Base-by-base conservation (phyloP, 768 basidiomycete species). In the Nidularia sp. region DNA sequence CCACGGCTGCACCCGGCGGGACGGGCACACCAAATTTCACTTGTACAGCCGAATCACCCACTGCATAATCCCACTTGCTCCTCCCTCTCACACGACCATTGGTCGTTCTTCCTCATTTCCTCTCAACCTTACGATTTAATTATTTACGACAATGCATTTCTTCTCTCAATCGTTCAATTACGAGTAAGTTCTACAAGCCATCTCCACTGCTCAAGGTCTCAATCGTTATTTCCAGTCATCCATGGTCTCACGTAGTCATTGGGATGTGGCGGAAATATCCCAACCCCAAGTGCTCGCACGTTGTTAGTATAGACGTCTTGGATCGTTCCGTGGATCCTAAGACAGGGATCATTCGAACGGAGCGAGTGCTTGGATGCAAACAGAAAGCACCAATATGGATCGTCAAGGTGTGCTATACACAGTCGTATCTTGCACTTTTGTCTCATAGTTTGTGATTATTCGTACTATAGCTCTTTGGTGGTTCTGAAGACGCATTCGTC, bases 211-310 rank as follows among this genome's bases (percentile, higher is more conserved):
- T 52, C 47, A 60, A 42, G 44, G 43, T 52, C 45, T 31, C 58
- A 48, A 53, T 52, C 60, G 43, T 58, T 55, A 41, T 4, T 43
- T 44, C 49, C 59, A 97, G 93, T 55, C 91, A 93, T 64, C 80
- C 92, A 41, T 95, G 93, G 87, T 79, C 85, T 54, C 91, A 93
- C 73, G 92, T 95, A 59, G 84, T 93, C 55, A 86, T 89, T 63
- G 90, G 90, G 57, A 90, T 96, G 79, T 94, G 92, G 88, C 86
- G 88, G 58, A 97, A 97, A 78, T 97, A 97, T 69, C 94, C 94
- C 48, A 96, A 96, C 67, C 88, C 93, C 49, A 89, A 89, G 62
- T 93, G 91, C 70, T 81, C 88, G 22, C 92, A 93, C 66, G 92
- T 93, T 58, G 75, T 92, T 58, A 89, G 88, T 57, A 80, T 93